Conservation (phyloP, 768 basidiomycete genomes). For the Scleroderma bovista region DNA sequence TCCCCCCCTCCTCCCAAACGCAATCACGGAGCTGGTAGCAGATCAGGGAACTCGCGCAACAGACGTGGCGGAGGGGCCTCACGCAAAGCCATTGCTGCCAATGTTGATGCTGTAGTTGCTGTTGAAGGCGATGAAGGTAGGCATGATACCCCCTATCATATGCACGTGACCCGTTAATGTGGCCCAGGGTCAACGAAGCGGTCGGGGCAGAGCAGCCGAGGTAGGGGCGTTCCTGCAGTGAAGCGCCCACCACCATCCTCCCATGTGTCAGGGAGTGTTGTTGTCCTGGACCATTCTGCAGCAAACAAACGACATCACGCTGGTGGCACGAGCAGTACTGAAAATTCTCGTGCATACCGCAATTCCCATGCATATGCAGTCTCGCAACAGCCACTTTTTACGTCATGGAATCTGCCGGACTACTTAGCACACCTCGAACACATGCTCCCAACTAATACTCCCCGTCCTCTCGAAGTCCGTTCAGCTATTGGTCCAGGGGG, state of each 20-base stretch:
- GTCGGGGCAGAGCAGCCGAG: slow-evolving; percentile 38
- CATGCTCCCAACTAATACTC: slow-evolving; percentile 72
- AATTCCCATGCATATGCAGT: slow-evolving; percentile 77
- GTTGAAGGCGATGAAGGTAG: slow-evolving; percentile 64
- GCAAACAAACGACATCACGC: slow-evolving; percentile 42
- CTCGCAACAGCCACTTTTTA: slow-evolving; percentile 72
- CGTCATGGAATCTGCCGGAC: slow-evolving; percentile 90
- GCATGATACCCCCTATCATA: slow-evolving; percentile 17
- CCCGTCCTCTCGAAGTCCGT: slow-evolving; percentile 70
- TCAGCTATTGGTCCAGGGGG: slow-evolving; percentile 37
- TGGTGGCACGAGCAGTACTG: slow-evolving; percentile 33
- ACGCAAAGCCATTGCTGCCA: slow-evolving; percentile 18
- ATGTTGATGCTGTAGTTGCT: slow-evolving; percentile 17
- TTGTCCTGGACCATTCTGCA: slow-evolving; percentile 38
- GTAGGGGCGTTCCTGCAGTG: slow-evolving; percentile 23
- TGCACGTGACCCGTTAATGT: slow-evolving; percentile 32
- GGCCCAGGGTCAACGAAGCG: slow-evolving; percentile 31
- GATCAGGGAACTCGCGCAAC: slow-evolving; percentile 24
- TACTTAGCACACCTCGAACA: slow-evolving; percentile 83
- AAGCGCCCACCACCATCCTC: slow-evolving; percentile 28
- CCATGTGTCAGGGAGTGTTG: slow-evolving; percentile 26
- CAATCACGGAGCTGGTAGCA: slow-evolving; percentile 11
- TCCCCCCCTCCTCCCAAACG: slow-evolving; percentile 31
- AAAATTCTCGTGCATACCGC: slow-evolving; percentile 62
- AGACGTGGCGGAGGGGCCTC: slow-evolving; percentile 25